Base-by-base conservation (phyloP, 2,329 filamentous ascomycete genomes). In the Colletotrichum ledebouriae region DNA sequence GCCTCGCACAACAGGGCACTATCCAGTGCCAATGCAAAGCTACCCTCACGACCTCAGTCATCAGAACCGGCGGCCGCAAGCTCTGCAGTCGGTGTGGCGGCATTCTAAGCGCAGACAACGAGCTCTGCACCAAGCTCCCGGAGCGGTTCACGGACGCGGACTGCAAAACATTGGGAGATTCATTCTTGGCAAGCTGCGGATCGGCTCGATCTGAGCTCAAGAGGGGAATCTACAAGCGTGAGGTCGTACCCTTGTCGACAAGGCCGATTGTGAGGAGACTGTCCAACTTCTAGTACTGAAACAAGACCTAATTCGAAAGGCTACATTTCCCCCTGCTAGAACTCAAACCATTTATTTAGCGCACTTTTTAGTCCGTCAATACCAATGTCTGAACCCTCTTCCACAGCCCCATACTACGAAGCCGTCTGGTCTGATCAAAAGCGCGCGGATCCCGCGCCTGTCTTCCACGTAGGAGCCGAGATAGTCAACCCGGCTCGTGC, bases 391-490 rank as follows among this genome's bases (percentile, higher is more conserved):
- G 49, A 50, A 39, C 66, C 70, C 49, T 77, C 74, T 4, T 69
- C 67, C 6, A 72, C 25, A 1, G 58, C 58, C 77, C 76, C 76
- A 79, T n/a, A 75, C 76, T 47, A 77, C 74, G 60, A 76, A 56
- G 0, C 77, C 78, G 71, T 79, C 77, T 6, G 76, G 76, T 6
- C 77, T 73, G 25, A 78, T 62, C 61, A 79, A 55, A 50, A 78
- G 65, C 6, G 73, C 73, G 2, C 71, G 64, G 7, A 79, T 55
- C 0, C 73, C 75, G 7, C 72, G 67, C 53, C 68, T 58, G 5
- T 77, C 71, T 65, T 74, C 71, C 2, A 72, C 73, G 4, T 47
- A 33, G 9, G 56, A 50, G 15, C 53, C 41, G 9, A 76, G 10
- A 44, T 76, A 76, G 7, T 73, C 71, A 6, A 76, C 64, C 25